Evolutionary conservation across 371 early-diverging fungal genomes (phyloP).

Genomic region (Mucor velutinosus): DNA sequence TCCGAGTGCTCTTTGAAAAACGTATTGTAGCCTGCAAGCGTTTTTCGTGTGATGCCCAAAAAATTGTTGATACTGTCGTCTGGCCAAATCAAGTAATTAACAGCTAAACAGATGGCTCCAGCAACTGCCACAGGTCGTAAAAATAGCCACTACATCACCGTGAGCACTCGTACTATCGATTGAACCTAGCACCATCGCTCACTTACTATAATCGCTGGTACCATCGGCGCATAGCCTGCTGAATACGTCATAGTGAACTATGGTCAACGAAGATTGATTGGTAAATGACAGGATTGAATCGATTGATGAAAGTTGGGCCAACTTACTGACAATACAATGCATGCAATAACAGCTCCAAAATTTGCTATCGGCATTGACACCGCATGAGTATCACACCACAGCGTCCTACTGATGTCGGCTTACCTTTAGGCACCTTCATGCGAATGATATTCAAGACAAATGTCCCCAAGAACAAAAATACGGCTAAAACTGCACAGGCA

Average conservation of each 20-base stretch:
- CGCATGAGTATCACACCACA: background rate
- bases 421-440: slow-evolving; percentile 41
- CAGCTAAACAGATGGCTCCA: slow-evolving; percentile 36
- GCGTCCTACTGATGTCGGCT: background rate
- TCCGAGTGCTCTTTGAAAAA: slow-evolving; percentile 42
- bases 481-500: slow-evolving; percentile 36
- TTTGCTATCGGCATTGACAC: slow-evolving; percentile 24
- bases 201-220: slow-evolving; percentile 27
- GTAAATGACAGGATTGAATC: background rate
- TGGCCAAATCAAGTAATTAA: slow-evolving; percentile 46
- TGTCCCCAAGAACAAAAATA: slow-evolving; percentile 42
- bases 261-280: background rate
- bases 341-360: slow-evolving; percentile 40
- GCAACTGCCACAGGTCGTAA: slow-evolving; percentile 38
- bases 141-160: slow-evolving; percentile 35
- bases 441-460: slow-evolving; percentile 39
- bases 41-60: slow-evolving; percentile 24
- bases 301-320: background rate
- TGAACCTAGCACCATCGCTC: background rate
- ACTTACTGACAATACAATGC: slow-evolving; percentile 24
- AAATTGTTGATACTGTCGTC: slow-evolving; percentile 46
- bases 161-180: background rate
- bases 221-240: slow-evolving; percentile 20
- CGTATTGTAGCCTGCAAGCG: slow-evolving; percentile 25
- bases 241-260: slow-evolving; percentile 40